Percentiles rank a stretch among this genome's conserved stretches.
Evolutionary conservation across 352 stramenopile genomes (phyloP).

Genomic region (Heterotrichella gracilis): DNA sequence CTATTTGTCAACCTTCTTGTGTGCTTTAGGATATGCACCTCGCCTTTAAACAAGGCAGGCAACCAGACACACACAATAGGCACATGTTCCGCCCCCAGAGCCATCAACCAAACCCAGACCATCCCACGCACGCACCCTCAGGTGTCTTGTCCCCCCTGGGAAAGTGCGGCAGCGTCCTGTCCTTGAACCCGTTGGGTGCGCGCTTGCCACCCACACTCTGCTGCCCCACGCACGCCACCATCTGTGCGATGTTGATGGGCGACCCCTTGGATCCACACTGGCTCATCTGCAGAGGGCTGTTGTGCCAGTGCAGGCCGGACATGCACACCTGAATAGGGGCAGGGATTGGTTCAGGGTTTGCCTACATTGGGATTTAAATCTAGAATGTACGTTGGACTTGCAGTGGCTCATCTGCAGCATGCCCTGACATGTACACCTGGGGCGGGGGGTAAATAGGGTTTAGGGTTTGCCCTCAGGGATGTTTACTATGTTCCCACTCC

Average conservation of each 20-base stretch:
- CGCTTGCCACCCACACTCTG: constrained; percentile 86
- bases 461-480: no score
- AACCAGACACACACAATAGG: no score
- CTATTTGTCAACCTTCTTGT: no score
- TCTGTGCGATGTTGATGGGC: constrained; percentile 97
- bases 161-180: constrained; percentile 84
- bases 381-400: background rate
- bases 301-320: constrained; percentile 76
- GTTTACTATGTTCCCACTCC: no score
- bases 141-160: constrained; percentile 57
- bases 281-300: constrained; percentile 72
- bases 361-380: background rate
- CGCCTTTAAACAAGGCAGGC: no score
- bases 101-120: no score
- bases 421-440: no score
- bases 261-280: constrained; percentile 93
- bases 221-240: constrained; percentile 95
- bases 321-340: constrained; percentile 88
- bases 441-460: no score
- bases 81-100: no score
- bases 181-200: constrained; percentile 91
- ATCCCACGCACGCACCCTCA: no score
- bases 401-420: no score
- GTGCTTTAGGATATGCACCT: no score
- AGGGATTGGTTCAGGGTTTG: constrained; percentile 23